phyloP scores from a whole-genome alignment of 2,329 filamentous ascomycete genomes.

The Pyrenochaeta sp. region DNA sequence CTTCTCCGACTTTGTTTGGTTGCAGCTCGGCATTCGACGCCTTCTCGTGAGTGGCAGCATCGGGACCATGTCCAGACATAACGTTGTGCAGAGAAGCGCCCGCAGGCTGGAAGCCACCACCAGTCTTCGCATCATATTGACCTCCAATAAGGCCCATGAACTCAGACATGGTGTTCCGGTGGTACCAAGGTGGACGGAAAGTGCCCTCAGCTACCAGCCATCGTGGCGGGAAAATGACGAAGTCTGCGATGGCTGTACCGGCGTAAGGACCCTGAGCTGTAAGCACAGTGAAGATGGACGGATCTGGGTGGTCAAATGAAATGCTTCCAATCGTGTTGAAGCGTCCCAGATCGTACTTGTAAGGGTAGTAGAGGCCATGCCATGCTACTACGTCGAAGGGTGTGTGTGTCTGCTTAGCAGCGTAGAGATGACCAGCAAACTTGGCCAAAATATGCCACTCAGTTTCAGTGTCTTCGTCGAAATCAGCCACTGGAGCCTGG shows the following conservation, averaged over 20 bases:
- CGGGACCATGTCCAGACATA: conserved; percentile 75
- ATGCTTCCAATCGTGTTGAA: conserved; percentile 65
- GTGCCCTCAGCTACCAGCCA: conserved; percentile 75
- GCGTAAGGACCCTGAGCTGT: conserved; percentile 66
- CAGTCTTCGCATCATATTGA: conserved; percentile 67
- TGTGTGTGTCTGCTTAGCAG: conserved; percentile 67
- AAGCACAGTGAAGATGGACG: conserved; percentile 71
- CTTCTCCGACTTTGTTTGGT: conserved; percentile 67
- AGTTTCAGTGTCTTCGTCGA: conserved; percentile 62
- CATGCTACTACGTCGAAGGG: conserved; percentile 77
- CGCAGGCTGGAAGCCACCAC: conserved; percentile 67
- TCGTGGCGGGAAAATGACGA: conserved; percentile 75
- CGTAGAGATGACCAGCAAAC: conserved; percentile 67
- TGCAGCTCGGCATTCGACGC: conserved; percentile 63
- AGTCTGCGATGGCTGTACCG: conserved; percentile 69
- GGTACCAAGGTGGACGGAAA: conserved; percentile 76
- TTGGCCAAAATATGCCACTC: conserved; percentile 68
- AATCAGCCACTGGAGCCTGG: conserved; percentile 65
- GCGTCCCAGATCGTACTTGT: conserved; percentile 65
- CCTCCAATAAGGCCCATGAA: conserved; percentile 72
- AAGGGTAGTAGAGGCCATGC: conserved; percentile 73
- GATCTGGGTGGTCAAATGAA: conserved; percentile 70
- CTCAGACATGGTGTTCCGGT: conserved; percentile 73
- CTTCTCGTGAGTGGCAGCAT: conserved; percentile 65
- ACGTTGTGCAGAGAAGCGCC: conserved; percentile 74